Conservation (phyloP, 805 yeast species). For the Candida parachauliodes region DNA sequence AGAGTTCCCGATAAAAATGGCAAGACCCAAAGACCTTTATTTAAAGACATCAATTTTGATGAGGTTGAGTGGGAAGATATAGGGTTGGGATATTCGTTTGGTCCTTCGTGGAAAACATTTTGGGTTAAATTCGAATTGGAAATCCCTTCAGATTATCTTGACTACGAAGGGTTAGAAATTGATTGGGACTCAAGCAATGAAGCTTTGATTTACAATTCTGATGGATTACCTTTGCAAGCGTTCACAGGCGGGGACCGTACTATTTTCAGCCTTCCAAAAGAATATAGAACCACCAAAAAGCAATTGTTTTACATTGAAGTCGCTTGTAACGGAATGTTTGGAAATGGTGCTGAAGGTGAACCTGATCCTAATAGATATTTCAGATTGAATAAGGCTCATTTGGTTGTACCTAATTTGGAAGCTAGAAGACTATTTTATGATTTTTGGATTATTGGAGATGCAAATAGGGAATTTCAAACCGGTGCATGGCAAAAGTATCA, state of each 20-base stretch:
- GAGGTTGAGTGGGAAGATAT: slow-evolving; percentile 50
- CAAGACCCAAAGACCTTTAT: slow-evolving; percentile 56
- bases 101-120: slow-evolving; percentile 96
- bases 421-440: slow-evolving; percentile 78
- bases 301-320: slow-evolving; percentile 80
- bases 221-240: slow-evolving; percentile 75
- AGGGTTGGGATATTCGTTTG: slow-evolving; percentile 71
- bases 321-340: slow-evolving; percentile 94
- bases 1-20: slow-evolving; percentile 60
- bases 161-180: slow-evolving; percentile 51
- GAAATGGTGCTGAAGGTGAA: slow-evolving; percentile 55
- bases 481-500: slow-evolving; percentile 78
- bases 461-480: slow-evolving; percentile 79
- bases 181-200: slow-evolving; percentile 88
- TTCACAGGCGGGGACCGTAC: slow-evolving; percentile 81
- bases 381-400: slow-evolving; percentile 63
- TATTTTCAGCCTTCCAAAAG: slow-evolving; percentile 64
- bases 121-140: slow-evolving; percentile 76
- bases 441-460: slow-evolving; percentile 86
- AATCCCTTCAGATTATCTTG: slow-evolving; percentile 61
- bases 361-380: slow-evolving; percentile 74
- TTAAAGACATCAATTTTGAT: slow-evolving; percentile 51
- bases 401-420: slow-evolving; percentile 74
- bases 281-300: slow-evolving; percentile 46
- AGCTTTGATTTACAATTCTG: slow-evolving; percentile 67